Percentiles rank a stretch among this genome's conserved stretches.
Conservation (phyloP, 202 grass and related monocot genomes). For the Eragrostis tef region DNA sequence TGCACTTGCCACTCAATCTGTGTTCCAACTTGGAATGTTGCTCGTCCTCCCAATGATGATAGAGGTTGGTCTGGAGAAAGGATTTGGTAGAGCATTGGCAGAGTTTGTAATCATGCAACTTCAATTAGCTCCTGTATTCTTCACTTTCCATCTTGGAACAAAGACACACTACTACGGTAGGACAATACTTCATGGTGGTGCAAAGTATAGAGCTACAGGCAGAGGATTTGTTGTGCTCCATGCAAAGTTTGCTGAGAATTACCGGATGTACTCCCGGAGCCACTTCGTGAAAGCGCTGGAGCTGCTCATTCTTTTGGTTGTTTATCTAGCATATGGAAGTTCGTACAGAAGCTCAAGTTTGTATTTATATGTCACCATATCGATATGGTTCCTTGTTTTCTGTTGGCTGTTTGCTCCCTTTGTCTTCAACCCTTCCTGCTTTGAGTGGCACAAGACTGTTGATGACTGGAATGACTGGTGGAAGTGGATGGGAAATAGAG, state of each 20-base stretch:
- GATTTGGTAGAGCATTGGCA: constrained; percentile 80
- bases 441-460: constrained; percentile 98
- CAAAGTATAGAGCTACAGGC: constrained; percentile 86
- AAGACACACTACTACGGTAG: constrained; percentile 95
- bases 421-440: constrained; percentile 93
- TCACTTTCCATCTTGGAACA: constrained; percentile 96
- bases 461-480: constrained; percentile 94
- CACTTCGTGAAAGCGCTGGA: constrained; percentile 95
- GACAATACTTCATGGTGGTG: constrained; percentile 91
- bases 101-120: constrained; percentile 98
- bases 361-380: constrained; percentile 81
- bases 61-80: constrained; percentile 92
- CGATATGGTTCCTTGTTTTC: constrained; percentile 91
- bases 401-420: constrained; percentile 97
- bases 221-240: constrained; percentile 96
- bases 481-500: constrained; percentile 90
- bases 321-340: constrained; percentile 75
- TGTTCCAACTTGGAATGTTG: constrained; percentile 87
- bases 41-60: constrained; percentile 96
- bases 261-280: constrained; percentile 87
- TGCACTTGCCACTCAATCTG: constrained; percentile 91
- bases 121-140: constrained; percentile 88
- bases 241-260: constrained; percentile 95
- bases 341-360: constrained; percentile 89
- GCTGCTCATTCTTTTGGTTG: constrained; percentile 83